These are phyloP conservation scores for Trifolium pratense DNA, from an alignment of 306 rosid genomes.

Conservation along the genomic window DNA sequence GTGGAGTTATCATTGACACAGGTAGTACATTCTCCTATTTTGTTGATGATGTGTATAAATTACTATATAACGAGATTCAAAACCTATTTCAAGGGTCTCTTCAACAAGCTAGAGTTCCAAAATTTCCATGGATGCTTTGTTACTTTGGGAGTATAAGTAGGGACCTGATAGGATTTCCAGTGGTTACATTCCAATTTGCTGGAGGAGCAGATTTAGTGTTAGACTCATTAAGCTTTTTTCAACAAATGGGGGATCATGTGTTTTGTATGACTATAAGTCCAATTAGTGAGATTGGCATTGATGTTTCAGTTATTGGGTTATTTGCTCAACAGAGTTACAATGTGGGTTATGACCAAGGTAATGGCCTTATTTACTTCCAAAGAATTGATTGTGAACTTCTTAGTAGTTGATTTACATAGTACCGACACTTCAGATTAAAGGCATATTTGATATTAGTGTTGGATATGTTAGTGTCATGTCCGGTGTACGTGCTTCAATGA, in stretches of 20 bases:
- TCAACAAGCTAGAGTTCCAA: neutral
- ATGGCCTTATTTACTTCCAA: conserved; percentile 7
- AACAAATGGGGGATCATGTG: too few species aligned
- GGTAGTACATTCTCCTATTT: conserved; percentile 40
- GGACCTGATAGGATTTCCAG: conserved; percentile 51
- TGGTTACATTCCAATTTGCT: conserved; percentile 46
- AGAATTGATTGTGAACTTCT: too few species aligned
- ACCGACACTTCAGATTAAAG: too few species aligned
- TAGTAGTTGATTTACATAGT: too few species aligned
- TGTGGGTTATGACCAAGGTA: conserved; percentile 48
- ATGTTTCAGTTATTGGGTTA: conserved; percentile 41
- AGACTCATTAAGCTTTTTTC: conserved; percentile 30
- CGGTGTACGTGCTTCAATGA: too few species aligned
- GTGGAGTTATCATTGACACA: conserved; percentile 56
- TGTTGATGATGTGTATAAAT: conserved; percentile 27
- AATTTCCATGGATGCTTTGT: conserved; percentile 34
- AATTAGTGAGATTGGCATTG: neutral
- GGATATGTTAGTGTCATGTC: too few species aligned
- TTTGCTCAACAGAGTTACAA: conserved; percentile 55
- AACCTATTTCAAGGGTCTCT: neutral
- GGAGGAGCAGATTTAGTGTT: conserved; percentile 46
- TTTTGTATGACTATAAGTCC: neutral
- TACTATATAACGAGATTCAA: conserved; percentile 35
- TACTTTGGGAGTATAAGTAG: conserved; percentile 36
- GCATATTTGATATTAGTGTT: too few species aligned